Conservation (phyloP, 305 asterid genomes). For the Rubia tinctorum region DNA sequence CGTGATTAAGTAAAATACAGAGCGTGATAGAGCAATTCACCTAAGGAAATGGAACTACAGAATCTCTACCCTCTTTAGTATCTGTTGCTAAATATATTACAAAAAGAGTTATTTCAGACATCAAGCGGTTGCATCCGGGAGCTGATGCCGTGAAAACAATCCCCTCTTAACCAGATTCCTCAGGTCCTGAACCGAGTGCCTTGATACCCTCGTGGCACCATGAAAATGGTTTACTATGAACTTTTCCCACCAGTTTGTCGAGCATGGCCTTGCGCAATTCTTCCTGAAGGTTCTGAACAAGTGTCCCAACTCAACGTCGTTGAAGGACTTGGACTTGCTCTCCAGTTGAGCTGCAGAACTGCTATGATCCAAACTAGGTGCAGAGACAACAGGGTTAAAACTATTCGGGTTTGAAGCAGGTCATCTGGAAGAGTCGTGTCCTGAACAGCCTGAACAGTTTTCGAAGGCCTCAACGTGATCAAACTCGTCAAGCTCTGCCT, state of each 20-base stretch:
- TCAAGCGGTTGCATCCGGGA: not conserved
- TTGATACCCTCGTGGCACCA: conserved; percentile 14
- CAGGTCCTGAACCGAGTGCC: conserved; percentile 42
- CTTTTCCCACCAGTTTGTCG: conserved; percentile 1
- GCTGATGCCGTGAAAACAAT: conserved; percentile 28
- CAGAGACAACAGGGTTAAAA: too few species aligned
- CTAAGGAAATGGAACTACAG: not conserved
- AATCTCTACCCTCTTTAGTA: too few species aligned
- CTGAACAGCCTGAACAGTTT: conserved; percentile 15
- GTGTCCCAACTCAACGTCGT: too few species aligned
- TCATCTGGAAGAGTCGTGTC: too few species aligned
- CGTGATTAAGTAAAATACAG: too few species aligned
- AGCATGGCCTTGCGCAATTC: too few species aligned
- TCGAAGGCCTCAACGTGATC: conserved; percentile 33
- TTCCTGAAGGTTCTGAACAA: too few species aligned
- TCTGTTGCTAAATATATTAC: not conserved
- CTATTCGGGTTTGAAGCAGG: too few species aligned
- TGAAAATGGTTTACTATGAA: conserved; percentile 25
- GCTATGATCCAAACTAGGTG: too few species aligned
- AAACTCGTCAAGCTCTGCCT: conserved; percentile 22
- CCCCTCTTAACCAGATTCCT: conserved; percentile 23
- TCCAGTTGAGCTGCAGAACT: too few species aligned
- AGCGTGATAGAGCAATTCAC: too few species aligned
- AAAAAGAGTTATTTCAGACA: not conserved
- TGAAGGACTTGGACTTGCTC: too few species aligned